Evolutionary conservation across 106 monocot genomes (phyloP).

Genomic region (Dioscorea dumetorum): DNA sequence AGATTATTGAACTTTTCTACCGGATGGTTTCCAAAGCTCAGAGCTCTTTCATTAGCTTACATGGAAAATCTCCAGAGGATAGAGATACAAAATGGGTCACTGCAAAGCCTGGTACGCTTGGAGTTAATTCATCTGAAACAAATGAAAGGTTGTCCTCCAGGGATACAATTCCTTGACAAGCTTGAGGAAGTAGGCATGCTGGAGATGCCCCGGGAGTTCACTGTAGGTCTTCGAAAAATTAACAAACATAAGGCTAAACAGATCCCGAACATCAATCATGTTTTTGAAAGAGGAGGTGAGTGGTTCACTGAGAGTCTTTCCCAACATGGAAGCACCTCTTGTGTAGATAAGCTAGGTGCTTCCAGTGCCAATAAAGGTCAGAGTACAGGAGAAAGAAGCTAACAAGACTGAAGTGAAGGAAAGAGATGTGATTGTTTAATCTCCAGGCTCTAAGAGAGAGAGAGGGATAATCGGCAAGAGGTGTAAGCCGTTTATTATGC

Average conservation of each 20-base stretch:
- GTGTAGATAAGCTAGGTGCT: too few species aligned
- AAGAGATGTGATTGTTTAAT: too few species aligned
- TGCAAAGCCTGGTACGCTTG: background rate
- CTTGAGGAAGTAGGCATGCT: background rate
- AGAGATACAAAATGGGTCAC: background rate
- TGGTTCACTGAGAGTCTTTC: too few species aligned
- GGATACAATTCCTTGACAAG: background rate
- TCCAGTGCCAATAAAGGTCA: too few species aligned
- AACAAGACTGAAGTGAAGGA: too few species aligned
- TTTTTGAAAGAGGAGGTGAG: background rate
- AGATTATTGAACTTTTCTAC: background rate
- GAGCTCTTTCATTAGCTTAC: background rate
- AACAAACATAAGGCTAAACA: background rate
- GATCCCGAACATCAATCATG: background rate
- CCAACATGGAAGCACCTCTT: too few species aligned
- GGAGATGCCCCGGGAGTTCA: background rate
- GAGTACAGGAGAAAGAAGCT: too few species aligned
- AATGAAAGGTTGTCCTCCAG: background rate
- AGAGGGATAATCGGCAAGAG: too few species aligned
- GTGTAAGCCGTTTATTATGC: too few species aligned
- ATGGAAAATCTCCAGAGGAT: background rate
- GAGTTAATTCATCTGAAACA: background rate
- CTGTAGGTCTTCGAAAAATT: background rate
- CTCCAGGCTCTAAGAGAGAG: too few species aligned
- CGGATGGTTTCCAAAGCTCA: conserved; percentile 12